Percentiles rank a stretch among this genome's conserved stretches.
Conservation (phyloP, 257 asterid species). For the Fraxinus quadrangulata region DNA sequence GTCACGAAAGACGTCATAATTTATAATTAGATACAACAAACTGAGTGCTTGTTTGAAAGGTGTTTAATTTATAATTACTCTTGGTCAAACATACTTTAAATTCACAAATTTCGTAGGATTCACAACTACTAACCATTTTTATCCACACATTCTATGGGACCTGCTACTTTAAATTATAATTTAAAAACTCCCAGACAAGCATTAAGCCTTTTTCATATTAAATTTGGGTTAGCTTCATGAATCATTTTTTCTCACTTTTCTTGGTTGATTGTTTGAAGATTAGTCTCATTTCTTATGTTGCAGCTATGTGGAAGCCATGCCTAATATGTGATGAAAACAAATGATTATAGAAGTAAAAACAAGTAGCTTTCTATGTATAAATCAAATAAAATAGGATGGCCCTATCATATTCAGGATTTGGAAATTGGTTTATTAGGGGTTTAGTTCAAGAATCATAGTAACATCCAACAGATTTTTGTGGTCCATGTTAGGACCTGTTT, state of each 20-base stretch:
- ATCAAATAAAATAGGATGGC: not conserved
- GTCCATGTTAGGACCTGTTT: not conserved
- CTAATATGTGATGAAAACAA: not conserved
- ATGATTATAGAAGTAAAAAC: not conserved
- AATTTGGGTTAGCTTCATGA: not conserved
- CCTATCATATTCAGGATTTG: not conserved
- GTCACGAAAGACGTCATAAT: not conserved
- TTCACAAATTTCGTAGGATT: no score
- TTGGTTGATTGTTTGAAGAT: no score
- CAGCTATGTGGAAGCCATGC: not conserved
- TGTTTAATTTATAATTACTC: no score
- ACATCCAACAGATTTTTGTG: not conserved
- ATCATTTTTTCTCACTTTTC: not conserved
- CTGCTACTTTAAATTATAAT: no score
- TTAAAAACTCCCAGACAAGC: no score
- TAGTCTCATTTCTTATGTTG: not conserved
- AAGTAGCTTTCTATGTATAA: not conserved
- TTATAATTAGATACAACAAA: not conserved
- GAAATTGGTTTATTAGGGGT: not conserved
- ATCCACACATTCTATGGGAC: no score
- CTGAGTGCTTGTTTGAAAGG: no score
- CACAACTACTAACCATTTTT: no score
- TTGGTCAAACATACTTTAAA: no score
- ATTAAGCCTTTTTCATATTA: not conserved
- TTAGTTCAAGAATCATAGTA: not conserved